Percentiles rank a stretch among this genome's conserved stretches.
phyloP scores from a whole-genome alignment of 441 rosid species.

The Gossypium aridum region DNA sequence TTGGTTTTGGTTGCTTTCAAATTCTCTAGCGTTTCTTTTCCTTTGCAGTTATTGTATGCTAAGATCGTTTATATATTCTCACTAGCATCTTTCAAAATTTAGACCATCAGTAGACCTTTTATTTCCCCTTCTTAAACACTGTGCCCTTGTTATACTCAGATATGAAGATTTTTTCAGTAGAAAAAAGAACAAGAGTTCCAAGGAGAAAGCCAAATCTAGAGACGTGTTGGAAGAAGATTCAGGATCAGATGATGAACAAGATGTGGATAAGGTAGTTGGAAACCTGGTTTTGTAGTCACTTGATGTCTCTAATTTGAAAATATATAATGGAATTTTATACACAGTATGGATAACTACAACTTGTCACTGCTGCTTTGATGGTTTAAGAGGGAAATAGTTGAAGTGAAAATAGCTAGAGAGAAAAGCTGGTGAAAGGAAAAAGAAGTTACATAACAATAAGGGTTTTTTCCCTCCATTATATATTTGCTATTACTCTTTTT shows the following conservation, averaged over 20 bases:
- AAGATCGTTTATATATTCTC: neutral
- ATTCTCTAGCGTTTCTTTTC: neutral
- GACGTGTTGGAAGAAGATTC: constrained; percentile 29
- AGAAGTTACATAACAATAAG: neutral
- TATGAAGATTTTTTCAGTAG: constrained; percentile 73
- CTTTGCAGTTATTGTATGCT: constrained; percentile 1
- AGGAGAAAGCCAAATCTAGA: constrained; percentile 22
- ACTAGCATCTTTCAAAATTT: neutral
- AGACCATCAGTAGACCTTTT: neutral
- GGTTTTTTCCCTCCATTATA: neutral
- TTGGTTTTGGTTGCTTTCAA: neutral
- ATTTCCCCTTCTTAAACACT: constrained; percentile 1
- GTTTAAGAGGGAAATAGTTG: neutral
- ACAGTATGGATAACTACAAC: neutral
- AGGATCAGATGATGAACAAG: constrained; percentile 33
- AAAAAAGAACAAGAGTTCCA: constrained; percentile 33
- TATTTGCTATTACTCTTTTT: neutral
- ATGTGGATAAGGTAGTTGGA: constrained; percentile 22
- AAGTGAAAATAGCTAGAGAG: neutral
- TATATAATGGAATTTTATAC: neutral
- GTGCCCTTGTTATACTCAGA: constrained; percentile 28
- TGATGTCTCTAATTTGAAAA: neutral
- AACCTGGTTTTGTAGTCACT: constrained; percentile 26
- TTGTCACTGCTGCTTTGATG: neutral
- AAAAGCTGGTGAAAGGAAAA: neutral